A percentile compares a stretch with the other conserved stretches of the same genome.
These are phyloP conservation scores for Centaurea solstitialis DNA, from an alignment of 129 eudicot species.

Conservation along the genomic window DNA sequence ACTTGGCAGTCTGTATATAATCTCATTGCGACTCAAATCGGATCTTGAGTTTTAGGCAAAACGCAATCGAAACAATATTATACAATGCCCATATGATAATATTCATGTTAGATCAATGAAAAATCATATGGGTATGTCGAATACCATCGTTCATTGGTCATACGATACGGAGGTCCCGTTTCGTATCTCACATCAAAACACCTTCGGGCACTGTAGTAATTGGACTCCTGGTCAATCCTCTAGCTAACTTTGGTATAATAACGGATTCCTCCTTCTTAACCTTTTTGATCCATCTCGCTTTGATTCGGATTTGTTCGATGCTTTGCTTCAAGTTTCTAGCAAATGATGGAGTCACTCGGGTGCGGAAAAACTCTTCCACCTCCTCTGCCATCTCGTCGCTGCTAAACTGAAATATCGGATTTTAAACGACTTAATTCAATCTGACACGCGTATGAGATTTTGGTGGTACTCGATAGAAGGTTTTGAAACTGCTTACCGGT, in stretches of 20 bases:
- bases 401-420: conserved; percentile 36
- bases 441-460: neutral
- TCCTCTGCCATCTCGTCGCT: conserved; percentile 51
- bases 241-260: conserved; percentile 36
- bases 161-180: neutral
- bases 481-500: conserved; percentile 34
- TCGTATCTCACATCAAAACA: neutral
- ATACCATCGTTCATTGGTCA: neutral
- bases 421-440: neutral
- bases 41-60: too few relatives aligned
- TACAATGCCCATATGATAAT: neutral
- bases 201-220: conserved; percentile 1
- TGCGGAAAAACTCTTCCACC: conserved; percentile 46
- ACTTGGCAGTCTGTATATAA: neutral
- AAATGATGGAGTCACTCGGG: conserved; percentile 42
- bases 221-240: conserved; percentile 33
- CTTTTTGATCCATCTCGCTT: conserved; percentile 43
- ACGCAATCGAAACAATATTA: too few relatives aligned
- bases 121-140: neutral
- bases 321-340: conserved; percentile 56
- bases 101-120: neutral
- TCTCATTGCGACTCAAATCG: too few relatives aligned
- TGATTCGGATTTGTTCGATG: conserved; percentile 47
- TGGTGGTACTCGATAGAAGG: neutral
- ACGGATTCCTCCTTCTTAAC: conserved; percentile 44